Conservation (phyloP, 2,329 filamentous ascomycete genomes). For the Zasmidium angulare region DNA sequence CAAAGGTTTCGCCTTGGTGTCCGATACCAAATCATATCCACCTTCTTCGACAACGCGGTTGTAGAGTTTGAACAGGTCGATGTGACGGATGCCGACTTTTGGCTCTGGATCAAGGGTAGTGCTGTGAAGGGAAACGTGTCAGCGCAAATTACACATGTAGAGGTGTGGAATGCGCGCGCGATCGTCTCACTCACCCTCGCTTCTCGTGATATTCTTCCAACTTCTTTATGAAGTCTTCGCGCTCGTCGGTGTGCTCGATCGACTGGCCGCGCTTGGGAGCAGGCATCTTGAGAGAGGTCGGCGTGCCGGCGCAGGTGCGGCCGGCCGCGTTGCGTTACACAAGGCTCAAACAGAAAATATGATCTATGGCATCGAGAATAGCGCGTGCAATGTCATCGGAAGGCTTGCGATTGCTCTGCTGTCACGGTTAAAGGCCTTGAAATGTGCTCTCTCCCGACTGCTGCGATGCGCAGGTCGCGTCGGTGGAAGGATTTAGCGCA, state of each 20-base stretch:
- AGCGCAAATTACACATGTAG: constrained; percentile 12
- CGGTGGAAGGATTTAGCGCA: too few relatives aligned
- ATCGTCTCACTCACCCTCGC: constrained; percentile 57
- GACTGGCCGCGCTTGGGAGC: constrained; percentile 48
- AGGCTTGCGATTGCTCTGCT: neutral
- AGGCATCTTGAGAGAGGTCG: constrained; percentile 33
- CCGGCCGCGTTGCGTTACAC: constrained; percentile 11
- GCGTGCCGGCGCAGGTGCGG: constrained; percentile 11
- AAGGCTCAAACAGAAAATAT: neutral
- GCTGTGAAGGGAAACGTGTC: constrained; percentile 37
- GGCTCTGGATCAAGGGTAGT: constrained; percentile 78
- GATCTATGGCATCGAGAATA: neutral
- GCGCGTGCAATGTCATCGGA: neutral
- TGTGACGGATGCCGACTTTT: constrained; percentile 72
- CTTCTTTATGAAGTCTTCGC: constrained; percentile 74
- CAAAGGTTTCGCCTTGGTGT: constrained; percentile 71
- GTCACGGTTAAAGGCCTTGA: neutral
- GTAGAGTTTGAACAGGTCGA: constrained; percentile 78
- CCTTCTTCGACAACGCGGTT: constrained; percentile 73
- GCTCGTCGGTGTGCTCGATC: constrained; percentile 60
- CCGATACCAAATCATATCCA: constrained; percentile 76
- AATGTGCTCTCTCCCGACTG: neutral
- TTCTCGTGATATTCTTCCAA: constrained; percentile 73
- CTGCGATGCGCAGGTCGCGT: neutral
- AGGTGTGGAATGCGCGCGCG: neutral